phyloP scores from a whole-genome alignment of 2,329 filamentous ascomycete species.

The Macrophomina pseudophaseolina region DNA sequence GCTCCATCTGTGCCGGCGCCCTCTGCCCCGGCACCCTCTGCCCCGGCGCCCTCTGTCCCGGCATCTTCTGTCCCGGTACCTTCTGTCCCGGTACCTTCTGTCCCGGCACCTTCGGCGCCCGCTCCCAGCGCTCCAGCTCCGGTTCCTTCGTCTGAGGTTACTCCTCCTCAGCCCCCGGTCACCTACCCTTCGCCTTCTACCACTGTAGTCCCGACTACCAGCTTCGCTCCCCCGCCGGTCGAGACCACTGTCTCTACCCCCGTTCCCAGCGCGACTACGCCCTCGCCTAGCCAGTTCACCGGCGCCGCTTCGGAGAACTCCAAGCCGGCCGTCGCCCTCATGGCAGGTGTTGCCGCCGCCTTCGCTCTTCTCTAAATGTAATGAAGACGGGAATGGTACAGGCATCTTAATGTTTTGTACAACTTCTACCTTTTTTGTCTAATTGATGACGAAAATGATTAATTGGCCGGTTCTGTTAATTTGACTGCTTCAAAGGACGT shows the following conservation, averaged over 20 bases:
- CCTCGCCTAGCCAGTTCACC: background rate
- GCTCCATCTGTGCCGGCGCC: background rate
- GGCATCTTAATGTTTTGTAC: background rate
- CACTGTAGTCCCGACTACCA: constrained; percentile 17
- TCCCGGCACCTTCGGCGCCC: constrained; percentile 22
- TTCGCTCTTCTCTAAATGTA: background rate
- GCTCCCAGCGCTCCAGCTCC: background rate
- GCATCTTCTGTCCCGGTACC: background rate
- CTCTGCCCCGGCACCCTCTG: background rate
- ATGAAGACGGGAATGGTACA: background rate
- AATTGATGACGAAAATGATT: background rate
- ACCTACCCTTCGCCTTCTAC: constrained; percentile 26
- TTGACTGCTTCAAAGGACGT: background rate
- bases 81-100: constrained; percentile 11
- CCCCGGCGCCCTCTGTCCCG: background rate
- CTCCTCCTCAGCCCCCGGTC: constrained; percentile 3
- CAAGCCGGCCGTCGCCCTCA: constrained; percentile 1
- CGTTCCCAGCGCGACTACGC: constrained; percentile 1
- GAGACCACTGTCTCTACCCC: constrained; percentile 23
- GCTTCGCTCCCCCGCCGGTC: constrained; percentile 6
- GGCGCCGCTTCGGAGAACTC: background rate
- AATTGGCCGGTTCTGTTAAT: background rate
- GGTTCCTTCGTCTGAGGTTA: background rate
- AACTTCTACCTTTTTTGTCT: background rate
- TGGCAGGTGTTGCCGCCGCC: constrained; percentile 8